Evolutionary conservation across 1,284 basidiomycete species (phyloP), one percentile per base, ranked within the genome.

Genomic region (Apiotrichum brassicae): DNA sequence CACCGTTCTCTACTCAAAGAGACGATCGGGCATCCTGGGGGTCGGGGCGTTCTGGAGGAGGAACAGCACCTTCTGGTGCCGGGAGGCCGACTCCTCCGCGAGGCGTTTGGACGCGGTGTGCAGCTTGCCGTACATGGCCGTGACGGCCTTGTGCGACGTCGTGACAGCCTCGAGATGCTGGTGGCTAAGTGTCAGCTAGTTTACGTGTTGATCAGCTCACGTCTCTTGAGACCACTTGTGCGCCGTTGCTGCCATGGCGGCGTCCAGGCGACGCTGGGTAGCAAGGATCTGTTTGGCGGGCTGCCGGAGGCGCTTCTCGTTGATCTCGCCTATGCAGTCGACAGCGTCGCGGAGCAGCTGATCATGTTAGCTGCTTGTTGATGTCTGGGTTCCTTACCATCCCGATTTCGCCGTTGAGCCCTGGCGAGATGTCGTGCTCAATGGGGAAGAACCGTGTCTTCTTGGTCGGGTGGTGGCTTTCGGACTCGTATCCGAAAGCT

Each of bases 401-500:
- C 8, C 14, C 28, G 28, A 30, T 30, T 30, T 30, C 28, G 14
- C 14, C 14, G 28, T 14, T 8, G 14, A 14, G 28, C 28, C 28
- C 28, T 14, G 28, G 28, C 28, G 28, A 30, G 28, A 9, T 30
- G 9, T n/a, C n/a, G n/a, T n/a, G n/a, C n/a, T n/a, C n/a, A n/a
- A n/a, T n/a, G n/a, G n/a, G n/a, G n/a, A 14, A 30, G 52, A 63
- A 45, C 6, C 43, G 43, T 3, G 18, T 25, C 6, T 63, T 56
- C 59, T 60, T 63, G 60, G 68, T 60, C 54, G 60, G 63, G n/a
- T 25, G 48, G 48, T 52, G 9, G 28, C 28, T 8, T 8, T 30
- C 28, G 9, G 28, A 30, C 9, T 8, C 28, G 28, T 30, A 30
- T 30, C 28, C 28, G 14, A 9, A 30, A 14, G n/a, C n/a, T n/a